phyloP scores from a whole-genome alignment of 164 flowering plant genomes.

The Tinospora cordifolia region DNA sequence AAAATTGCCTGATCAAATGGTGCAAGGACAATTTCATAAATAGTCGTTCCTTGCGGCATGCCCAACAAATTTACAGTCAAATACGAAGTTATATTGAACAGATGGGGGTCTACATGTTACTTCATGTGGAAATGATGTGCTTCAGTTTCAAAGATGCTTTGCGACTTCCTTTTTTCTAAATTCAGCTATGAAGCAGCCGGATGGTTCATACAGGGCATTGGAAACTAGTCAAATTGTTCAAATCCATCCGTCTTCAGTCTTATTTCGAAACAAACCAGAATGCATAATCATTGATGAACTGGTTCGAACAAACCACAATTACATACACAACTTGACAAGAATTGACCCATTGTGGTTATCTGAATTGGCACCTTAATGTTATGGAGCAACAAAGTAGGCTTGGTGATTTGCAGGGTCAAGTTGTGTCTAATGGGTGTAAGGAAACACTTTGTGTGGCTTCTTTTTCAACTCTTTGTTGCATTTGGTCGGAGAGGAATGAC shows the following conservation, averaged over 20 bases:
- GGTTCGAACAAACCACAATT: constrained; percentile 60
- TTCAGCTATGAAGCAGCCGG: constrained; percentile 78
- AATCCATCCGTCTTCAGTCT: constrained; percentile 82
- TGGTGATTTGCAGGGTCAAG: constrained; percentile 16
- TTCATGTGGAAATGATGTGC: constrained; percentile 86
- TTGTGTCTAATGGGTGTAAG: too few relatives aligned
- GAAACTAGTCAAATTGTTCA: constrained; percentile 61
- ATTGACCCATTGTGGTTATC: constrained; percentile 78
- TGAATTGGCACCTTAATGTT: constrained; percentile 83
- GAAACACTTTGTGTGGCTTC: too few relatives aligned
- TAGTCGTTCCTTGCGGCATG: constrained; percentile 74
- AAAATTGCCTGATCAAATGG: constrained; percentile 68
- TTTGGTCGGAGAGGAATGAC: too few relatives aligned
- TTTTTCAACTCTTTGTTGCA: too few relatives aligned
- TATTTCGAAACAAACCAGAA: constrained; percentile 60
- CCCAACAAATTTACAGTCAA: constrained; percentile 86
- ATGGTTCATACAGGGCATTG: constrained; percentile 83
- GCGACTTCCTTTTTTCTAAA: constrained; percentile 89
- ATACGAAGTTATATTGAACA: constrained; percentile 61
- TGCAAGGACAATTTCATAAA: constrained; percentile 85
- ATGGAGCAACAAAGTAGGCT: constrained; percentile 28
- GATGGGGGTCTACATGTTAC: constrained; percentile 68
- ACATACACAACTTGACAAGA: constrained; percentile 65
- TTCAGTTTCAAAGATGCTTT: constrained; percentile 77
- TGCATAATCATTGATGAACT: constrained; percentile 82